Evolutionary conservation across 1,284 basidiomycete genomes (phyloP).

Genomic region (Cutaneotrichosporon sp.): DNA sequence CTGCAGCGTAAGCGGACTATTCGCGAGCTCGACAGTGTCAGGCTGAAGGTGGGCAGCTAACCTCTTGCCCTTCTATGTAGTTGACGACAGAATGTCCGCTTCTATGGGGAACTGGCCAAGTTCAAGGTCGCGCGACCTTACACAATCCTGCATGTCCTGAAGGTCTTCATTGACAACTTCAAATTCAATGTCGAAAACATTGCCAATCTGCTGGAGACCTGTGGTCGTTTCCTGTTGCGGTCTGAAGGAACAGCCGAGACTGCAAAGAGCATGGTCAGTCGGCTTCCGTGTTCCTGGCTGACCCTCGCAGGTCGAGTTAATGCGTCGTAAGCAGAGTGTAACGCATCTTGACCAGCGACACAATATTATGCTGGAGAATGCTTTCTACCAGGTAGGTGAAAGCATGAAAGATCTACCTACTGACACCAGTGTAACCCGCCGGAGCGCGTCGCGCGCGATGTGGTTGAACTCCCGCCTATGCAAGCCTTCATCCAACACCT

Average conservation of each 20-base stretch:
- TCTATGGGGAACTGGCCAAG: constrained; percentile 88
- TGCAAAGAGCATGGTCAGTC: constrained; percentile 53
- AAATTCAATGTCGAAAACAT: constrained; percentile 90
- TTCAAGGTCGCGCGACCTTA: constrained; percentile 90
- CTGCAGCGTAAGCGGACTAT: constrained; percentile 90
- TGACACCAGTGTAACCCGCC: constrained; percentile 83
- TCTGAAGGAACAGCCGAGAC: constrained; percentile 80
- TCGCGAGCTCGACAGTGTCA: constrained; percentile 76
- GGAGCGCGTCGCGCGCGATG: constrained; percentile 73
- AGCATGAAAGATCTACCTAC: background rate
- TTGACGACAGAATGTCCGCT: constrained; percentile 69
- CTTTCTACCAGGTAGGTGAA: constrained; percentile 80
- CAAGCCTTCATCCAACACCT: constrained; percentile 91
- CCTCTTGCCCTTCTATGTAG: background rate
- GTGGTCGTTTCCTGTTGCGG: constrained; percentile 85
- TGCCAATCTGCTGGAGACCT: constrained; percentile 84
- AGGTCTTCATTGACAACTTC: constrained; percentile 95
- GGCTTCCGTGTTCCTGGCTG: background rate
- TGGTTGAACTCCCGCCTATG: constrained; percentile 79
- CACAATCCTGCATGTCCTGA: constrained; percentile 89
- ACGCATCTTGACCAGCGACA: constrained; percentile 90
- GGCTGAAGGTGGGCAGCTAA: constrained; percentile 63
- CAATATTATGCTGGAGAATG: constrained; percentile 86
- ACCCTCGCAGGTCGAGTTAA: constrained; percentile 71
- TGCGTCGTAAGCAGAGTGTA: constrained; percentile 88